A percentile compares a stretch with the other conserved stretches of the same genome.
phyloP scores from a whole-genome alignment of 129 eudicot genomes.

The Calendula officinalis region DNA sequence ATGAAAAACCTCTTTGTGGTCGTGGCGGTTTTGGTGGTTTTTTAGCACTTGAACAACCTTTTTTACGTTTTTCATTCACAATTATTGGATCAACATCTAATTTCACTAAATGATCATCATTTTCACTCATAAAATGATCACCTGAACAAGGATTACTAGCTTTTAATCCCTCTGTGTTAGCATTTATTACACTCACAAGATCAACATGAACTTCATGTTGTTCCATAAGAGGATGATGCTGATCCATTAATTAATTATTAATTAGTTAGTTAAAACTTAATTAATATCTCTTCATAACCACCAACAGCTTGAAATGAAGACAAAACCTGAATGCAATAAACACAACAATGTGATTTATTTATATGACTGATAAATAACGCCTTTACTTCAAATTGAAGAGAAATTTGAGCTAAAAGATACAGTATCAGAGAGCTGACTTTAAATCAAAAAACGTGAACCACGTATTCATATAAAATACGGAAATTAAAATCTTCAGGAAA shows the following conservation, averaged over 20 bases:
- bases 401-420: too few species aligned
- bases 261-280: too few species aligned
- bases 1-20: conserved; percentile 60
- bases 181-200: conserved; percentile 44
- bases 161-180: background rate
- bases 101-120: conserved; percentile 28
- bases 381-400: too few species aligned
- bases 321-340: conserved; percentile 7
- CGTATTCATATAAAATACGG: conserved; percentile 2
- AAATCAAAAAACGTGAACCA: background rate
- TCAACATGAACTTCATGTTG: conserved; percentile 32
- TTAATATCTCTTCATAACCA: background rate
- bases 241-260: conserved; percentile 47
- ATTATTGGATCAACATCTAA: too few species aligned
- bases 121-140: conserved; percentile 14
- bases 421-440: conserved; percentile 2
- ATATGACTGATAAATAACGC: too few species aligned
- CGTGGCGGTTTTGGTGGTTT: conserved; percentile 58
- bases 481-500: background rate
- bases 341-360: too few species aligned
- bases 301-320: conserved; percentile 16
- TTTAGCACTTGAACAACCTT: conserved; percentile 38
- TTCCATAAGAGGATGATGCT: conserved; percentile 26
- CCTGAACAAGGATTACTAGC: background rate
- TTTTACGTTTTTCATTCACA: conserved; percentile 58